These are phyloP conservation scores for Neofusicoccum sp. DNA, from an alignment of 2,329 filamentous ascomycete species.

Conservation along the genomic window DNA sequence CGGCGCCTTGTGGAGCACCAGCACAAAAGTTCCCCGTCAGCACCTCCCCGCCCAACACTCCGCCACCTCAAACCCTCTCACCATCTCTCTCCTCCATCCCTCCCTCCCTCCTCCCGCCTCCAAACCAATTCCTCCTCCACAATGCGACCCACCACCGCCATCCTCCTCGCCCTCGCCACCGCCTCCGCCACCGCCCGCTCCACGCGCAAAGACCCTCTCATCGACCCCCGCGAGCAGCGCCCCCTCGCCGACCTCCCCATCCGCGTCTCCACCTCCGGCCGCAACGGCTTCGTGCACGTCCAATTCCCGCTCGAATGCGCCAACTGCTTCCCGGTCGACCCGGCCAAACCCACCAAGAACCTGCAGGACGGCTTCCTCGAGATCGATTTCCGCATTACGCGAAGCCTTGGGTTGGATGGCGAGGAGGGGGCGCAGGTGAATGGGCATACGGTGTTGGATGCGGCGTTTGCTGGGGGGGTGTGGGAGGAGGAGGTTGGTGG, in stretches of 20 bases:
- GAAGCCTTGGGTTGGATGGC: slow-evolving; percentile 10
- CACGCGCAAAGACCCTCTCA: slow-evolving; percentile 6
- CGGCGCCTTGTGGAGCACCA: too few relatives aligned
- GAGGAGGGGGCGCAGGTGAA: slow-evolving; percentile 14
- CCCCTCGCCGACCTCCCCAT: slow-evolving; percentile 15
- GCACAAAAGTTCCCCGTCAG: slow-evolving; percentile 10
- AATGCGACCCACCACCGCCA: neutral
- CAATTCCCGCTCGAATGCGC: slow-evolving; percentile 14
- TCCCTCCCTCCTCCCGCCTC: neutral
- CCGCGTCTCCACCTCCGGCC: slow-evolving; percentile 9
- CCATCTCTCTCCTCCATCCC: neutral
- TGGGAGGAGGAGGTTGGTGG: neutral
- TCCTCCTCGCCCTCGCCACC: neutral
- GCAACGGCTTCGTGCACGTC: slow-evolving; percentile 13
- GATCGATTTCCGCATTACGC: slow-evolving; percentile 17
- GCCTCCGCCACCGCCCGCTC: neutral
- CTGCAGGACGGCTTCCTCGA: slow-evolving; percentile 12
- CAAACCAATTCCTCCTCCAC: neutral
- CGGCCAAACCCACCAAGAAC: neutral
- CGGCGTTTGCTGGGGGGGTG: neutral
- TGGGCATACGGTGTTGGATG: slow-evolving; percentile 6
- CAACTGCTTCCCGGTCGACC: slow-evolving; percentile 7
- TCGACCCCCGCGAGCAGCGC: slow-evolving; percentile 6
- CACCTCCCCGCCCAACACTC: neutral
- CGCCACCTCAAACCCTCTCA: too few relatives aligned